Percentiles rank a stretch among this genome's conserved stretches.
Evolutionary conservation across 257 asterid genomes (phyloP).

Genomic region (Asclepias syriaca): DNA sequence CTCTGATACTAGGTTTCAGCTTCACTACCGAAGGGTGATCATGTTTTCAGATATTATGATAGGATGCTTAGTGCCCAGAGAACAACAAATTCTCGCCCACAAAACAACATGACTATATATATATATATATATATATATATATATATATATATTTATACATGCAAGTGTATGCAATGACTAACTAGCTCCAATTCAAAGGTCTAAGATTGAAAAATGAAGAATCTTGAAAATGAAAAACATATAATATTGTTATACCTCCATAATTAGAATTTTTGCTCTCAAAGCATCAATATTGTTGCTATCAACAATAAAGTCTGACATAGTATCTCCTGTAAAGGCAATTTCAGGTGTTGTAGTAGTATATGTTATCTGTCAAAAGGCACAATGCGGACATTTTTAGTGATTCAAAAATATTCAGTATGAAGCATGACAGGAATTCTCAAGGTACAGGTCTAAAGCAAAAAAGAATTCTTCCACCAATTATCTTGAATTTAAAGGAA

Average conservation of each 20-base stretch:
- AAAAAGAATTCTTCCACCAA: not conserved
- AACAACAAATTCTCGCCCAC: not conserved
- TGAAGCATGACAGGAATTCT: not conserved
- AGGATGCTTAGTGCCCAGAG: not conserved
- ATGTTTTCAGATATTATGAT: not conserved
- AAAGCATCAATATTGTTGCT: constrained; percentile 61
- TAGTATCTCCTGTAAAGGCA: constrained; percentile 95
- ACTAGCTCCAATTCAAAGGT: not conserved
- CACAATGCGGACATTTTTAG: constrained; percentile 10
- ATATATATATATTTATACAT: not conserved
- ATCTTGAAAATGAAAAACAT: constrained; percentile 7
- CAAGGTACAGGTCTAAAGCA: not conserved
- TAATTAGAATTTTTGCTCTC: constrained; percentile 72
- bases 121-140: too few species aligned
- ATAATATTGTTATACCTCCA: constrained; percentile 57
- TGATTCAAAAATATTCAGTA: not conserved
- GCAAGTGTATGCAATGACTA: not conserved
- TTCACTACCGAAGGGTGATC: not conserved
- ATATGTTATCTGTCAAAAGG: constrained; percentile 59
- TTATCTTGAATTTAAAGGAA: not conserved
- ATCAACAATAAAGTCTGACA: constrained; percentile 82
- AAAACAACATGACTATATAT: too few species aligned
- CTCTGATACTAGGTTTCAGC: not conserved
- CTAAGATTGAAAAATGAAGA: not conserved
- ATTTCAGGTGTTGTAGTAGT: constrained; percentile 72